Conservation (phyloP, 805 yeast species). For the Yamadazyma laniorum region DNA sequence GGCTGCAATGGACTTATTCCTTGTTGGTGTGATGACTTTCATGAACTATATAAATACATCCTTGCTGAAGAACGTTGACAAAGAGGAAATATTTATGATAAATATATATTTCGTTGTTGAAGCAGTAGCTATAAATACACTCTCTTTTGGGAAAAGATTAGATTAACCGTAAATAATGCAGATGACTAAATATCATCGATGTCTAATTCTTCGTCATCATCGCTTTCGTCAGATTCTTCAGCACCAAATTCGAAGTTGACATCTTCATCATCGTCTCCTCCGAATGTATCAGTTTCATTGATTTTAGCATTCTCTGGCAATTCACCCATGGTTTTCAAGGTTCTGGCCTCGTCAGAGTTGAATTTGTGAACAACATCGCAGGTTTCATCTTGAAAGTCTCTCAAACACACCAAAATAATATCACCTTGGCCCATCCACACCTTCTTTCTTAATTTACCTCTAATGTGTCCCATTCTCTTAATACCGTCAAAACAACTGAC, state of each 20-base stretch:
- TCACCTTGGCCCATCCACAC: conserved; percentile 99
- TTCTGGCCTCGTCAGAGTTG: conserved; percentile 97
- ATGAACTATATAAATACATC: no score
- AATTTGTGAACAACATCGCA: conserved; percentile 97
- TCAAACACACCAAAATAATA: conserved; percentile 88
- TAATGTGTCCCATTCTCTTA: conserved; percentile 93
- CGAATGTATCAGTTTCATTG: conserved; percentile 96
- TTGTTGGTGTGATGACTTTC: no score
- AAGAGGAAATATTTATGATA: no score
- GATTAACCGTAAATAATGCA: conserved; percentile 6
- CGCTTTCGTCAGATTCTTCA: conserved; percentile 78
- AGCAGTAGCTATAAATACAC: conserved; percentile 5
- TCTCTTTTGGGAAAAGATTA: conserved; percentile 1
- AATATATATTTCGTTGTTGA: conserved; percentile 6
- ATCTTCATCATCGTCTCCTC: conserved; percentile 95
- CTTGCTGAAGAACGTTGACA: no score
- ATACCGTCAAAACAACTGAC: conserved; percentile 93
- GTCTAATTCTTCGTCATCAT: conserved; percentile 70
- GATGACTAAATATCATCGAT: conserved; percentile 82
- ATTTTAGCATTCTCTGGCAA: conserved; percentile 96
- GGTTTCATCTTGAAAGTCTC: conserved; percentile 98
- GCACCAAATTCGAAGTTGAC: conserved; percentile 98
- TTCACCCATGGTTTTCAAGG: conserved; percentile 92
- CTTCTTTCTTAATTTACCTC: conserved; percentile 99
- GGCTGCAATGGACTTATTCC: no score